These are phyloP conservation scores for Pseudocercospora vitis DNA, from an alignment of 2,329 filamentous ascomycete species.

Conservation along the genomic window DNA sequence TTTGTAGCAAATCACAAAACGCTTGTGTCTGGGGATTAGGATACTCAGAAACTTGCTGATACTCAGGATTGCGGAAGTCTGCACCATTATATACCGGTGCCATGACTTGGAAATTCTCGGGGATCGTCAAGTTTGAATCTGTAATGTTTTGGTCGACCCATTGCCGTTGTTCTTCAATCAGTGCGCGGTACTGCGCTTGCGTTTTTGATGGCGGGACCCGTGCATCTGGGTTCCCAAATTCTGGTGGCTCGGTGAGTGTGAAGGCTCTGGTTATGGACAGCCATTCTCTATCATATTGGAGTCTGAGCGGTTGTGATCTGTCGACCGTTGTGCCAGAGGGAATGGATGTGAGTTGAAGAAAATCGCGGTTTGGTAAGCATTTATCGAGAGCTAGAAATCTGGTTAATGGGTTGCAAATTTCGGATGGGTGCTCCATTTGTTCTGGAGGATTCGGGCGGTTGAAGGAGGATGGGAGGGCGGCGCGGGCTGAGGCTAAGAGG, in stretches of 20 bases:
- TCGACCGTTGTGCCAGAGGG: slow-evolving; percentile 40
- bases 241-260: slow-evolving; percentile 57
- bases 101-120: slow-evolving; percentile 73
- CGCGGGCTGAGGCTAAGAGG: slow-evolving; percentile 47
- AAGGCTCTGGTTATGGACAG: slow-evolving; percentile 88
- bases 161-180: slow-evolving; percentile 67
- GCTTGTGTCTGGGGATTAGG: slow-evolving; percentile 80
- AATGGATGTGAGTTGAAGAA: slow-evolving; percentile 75
- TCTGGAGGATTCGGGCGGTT: slow-evolving; percentile 38
- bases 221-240: slow-evolving; percentile 60
- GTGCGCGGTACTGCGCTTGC: slow-evolving; percentile 45
- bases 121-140: slow-evolving; percentile 59
- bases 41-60: slow-evolving; percentile 60
- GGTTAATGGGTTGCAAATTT: slow-evolving; percentile 75
- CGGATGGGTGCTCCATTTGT: slow-evolving; percentile 65
- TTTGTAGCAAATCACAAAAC: slow-evolving; percentile 76
- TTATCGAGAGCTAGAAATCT: slow-evolving; percentile 91
- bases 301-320: slow-evolving; percentile 53
- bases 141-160: slow-evolving; percentile 78
- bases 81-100: slow-evolving; percentile 66
- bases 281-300: slow-evolving; percentile 92
- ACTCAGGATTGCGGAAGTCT: slow-evolving; percentile 31
- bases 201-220: slow-evolving; percentile 57
- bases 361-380: slow-evolving; percentile 75
- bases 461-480: slow-evolving; percentile 76